Base-by-base conservation (phyloP, 768 basidiomycete species). In the Suillus plorans region DNA sequence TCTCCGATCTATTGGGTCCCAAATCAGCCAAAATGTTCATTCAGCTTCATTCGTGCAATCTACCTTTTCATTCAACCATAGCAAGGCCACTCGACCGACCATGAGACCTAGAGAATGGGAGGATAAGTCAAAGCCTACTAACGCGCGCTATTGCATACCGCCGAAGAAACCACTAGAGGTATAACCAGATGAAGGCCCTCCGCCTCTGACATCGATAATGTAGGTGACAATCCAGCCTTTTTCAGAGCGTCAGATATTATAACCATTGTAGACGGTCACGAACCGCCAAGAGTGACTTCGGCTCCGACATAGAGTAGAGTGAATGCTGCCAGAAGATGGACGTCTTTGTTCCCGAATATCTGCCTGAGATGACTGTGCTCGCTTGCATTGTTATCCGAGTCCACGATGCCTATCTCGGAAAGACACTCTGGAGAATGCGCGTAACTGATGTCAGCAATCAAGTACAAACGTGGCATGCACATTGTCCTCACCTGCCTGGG, bases 211-310 rank as follows among this genome's bases (percentile, higher is more conserved):
- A 36, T 80, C 65, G 52, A 81, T 80, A 28, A 84, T 73, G 64
- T 81, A 91, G 0, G 89, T 88, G 9, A 89, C 88, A 44, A 89
- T 89, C 89, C 89, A 91, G 4, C 89, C 88, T 86, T 56, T 31
- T 53, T 5, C 5, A 36, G 22, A 39, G 36, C 58, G 63, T 55
- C 6, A 13, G 25, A 14, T 1, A 25, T 42, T 42, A 42, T 7
- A 10, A 61, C 16, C 3, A 63, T 53, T 10, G 14, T 62, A 22
- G 10, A 55, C 1, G 62, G 53, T 20, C n/a, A 66, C 67, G 50
- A 64, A 80, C 80, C 80, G 66, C 80, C 80, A 12, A 81, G 45
- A 9, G 79, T 79, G 41, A 90, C 88, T 68, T 90, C 89, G 2
- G 88, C 83, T 12, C 89, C 89, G 28, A 90, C 87, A 68, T 90